Conservation (phyloP, 2,329 filamentous ascomycete species). For the Arthroderma uncinatum region DNA sequence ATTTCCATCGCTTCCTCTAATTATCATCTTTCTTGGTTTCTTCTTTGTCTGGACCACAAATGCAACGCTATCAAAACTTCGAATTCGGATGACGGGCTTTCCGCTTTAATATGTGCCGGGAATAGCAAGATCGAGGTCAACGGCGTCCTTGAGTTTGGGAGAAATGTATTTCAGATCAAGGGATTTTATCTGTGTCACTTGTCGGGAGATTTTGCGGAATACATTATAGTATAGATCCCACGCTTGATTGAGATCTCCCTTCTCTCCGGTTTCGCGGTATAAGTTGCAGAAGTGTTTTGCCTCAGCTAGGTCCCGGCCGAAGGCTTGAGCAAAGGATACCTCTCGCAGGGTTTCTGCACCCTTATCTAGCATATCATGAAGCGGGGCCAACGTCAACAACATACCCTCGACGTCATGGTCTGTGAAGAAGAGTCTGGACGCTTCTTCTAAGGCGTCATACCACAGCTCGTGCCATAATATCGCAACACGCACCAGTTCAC, state of each 20-base stretch:
- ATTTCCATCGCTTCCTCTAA: slow-evolving; percentile 78
- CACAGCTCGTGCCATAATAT: slow-evolving; percentile 98
- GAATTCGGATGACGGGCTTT: slow-evolving; percentile 69
- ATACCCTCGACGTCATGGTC: slow-evolving; percentile 97
- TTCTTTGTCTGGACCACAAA: slow-evolving; percentile 96
- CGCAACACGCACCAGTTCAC: slow-evolving; percentile 91
- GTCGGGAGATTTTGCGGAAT: slow-evolving; percentile 87
- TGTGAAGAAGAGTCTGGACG: slow-evolving; percentile 90
- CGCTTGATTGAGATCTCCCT: slow-evolving; percentile 90
- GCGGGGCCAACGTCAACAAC: slow-evolving; percentile 78
- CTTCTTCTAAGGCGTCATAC: slow-evolving; percentile 96
- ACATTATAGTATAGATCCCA: slow-evolving; percentile 99
- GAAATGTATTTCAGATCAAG: slow-evolving; percentile 95
- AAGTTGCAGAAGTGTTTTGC: slow-evolving; percentile 93
- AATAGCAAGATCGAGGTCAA: slow-evolving; percentile 83
- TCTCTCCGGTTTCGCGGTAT: slow-evolving; percentile 77
- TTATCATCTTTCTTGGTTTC: slow-evolving; percentile 75
- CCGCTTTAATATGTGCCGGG: slow-evolving; percentile 84
- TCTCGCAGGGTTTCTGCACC: slow-evolving; percentile 90
- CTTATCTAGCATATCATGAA: slow-evolving; percentile 82
- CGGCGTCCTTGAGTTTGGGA: slow-evolving; percentile 75
- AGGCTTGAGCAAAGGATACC: slow-evolving; percentile 94
- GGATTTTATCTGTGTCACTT: slow-evolving; percentile 82
- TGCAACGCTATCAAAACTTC: slow-evolving; percentile 80
- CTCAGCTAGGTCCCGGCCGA: slow-evolving; percentile 88